These are phyloP conservation scores for Secale cereale DNA, from an alignment of 176 grass and related monocot genomes.

Conservation along the genomic window DNA sequence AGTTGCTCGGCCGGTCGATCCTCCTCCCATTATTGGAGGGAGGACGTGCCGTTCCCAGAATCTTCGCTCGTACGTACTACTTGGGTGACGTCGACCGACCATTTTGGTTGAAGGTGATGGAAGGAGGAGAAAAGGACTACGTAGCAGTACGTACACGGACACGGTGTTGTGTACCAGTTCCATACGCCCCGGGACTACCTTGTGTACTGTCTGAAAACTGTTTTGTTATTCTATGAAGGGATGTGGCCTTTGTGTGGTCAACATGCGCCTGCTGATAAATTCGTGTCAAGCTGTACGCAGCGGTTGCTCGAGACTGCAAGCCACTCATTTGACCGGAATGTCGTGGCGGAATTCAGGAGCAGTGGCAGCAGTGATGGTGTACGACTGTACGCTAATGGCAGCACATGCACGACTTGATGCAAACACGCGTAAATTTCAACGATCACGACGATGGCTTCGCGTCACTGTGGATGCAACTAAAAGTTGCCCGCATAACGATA, in stretches of 20 bases:
- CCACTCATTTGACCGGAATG: neutral
- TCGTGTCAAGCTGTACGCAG: neutral
- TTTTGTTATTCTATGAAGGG: neutral
- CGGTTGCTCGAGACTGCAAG: neutral
- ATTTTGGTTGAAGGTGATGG: neutral
- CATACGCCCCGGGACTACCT: neutral
- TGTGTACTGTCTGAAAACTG: neutral
- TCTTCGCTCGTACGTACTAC: conserved; percentile 24
- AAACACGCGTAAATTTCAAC: neutral
- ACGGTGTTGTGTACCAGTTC: neutral
- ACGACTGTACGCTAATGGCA: neutral
- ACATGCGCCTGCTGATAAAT: neutral
- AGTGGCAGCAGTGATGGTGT: neutral
- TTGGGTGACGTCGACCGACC: conserved; percentile 18
- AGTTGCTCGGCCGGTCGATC: neutral
- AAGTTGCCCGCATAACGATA: conserved; percentile 21
- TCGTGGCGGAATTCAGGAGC: neutral
- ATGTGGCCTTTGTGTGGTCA: neutral
- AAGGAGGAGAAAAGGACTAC: conserved; percentile 9
- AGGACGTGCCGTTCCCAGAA: neutral
- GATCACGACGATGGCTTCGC: neutral
- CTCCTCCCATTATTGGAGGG: conserved; percentile 36
- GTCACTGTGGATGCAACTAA: neutral
- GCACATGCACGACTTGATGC: neutral
- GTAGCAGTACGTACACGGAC: neutral